These are phyloP conservation scores for Thalia dealbata DNA, from an alignment of 176 grass and related monocot species.

Conservation along the genomic window DNA sequence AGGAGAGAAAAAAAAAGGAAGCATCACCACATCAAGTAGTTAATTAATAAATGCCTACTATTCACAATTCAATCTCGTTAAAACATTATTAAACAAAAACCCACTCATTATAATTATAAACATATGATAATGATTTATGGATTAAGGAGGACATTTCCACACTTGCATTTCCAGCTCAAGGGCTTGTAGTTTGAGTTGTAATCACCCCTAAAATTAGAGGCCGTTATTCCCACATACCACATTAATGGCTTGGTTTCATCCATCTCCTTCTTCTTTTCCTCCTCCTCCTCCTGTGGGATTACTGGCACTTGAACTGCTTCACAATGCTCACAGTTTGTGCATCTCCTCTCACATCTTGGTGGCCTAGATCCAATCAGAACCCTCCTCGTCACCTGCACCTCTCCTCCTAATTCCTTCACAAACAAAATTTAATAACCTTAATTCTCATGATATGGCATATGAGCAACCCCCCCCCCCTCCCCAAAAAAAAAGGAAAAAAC, in stretches of 20 bases:
- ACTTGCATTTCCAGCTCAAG: slow-evolving; percentile 89
- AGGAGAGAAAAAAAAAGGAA: neutral
- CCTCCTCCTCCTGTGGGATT: slow-evolving; percentile 29
- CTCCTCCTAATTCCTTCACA: neutral
- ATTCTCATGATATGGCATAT: neutral
- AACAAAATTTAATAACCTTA: neutral
- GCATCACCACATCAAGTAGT: neutral
- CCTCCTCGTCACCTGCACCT: slow-evolving; percentile 23
- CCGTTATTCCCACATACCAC: no score
- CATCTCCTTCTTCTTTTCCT: no score
- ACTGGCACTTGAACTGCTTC: slow-evolving; percentile 74
- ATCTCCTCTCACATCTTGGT: slow-evolving; percentile 59
- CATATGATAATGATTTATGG: slow-evolving; percentile 26
- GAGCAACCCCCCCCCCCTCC: neutral
- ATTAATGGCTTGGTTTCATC: neutral
- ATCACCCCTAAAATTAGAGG: neutral
- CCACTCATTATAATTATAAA: no score
- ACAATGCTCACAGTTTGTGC: slow-evolving; percentile 71
- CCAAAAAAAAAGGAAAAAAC: neutral
- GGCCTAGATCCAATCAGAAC: slow-evolving; percentile 75
- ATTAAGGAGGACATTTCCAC: slow-evolving; percentile 60
- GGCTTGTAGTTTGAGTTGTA: slow-evolving; percentile 72
- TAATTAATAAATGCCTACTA: neutral
- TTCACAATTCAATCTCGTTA: neutral
- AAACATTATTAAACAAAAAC: no score